Percentiles rank a stretch among this genome's conserved stretches.
phyloP scores from a whole-genome alignment of 2,329 filamentous ascomycete species.

The Hymenoscyphus linearis region DNA sequence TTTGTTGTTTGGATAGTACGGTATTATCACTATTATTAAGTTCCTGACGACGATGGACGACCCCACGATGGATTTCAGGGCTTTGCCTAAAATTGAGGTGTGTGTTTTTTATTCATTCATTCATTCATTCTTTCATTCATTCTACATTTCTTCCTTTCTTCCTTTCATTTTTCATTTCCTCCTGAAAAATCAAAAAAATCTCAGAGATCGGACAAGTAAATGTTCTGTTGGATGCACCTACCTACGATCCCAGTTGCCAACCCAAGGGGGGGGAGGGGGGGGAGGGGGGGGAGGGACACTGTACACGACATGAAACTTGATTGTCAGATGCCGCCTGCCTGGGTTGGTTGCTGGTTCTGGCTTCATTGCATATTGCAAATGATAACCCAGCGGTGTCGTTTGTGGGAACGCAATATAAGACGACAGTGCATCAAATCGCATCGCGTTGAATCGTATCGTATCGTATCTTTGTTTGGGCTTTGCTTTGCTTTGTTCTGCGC shows the following conservation, averaged over 20 bases:
- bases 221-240: neutral
- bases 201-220: neutral
- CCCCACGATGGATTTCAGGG: slow-evolving; percentile 34
- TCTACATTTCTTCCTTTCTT: slow-evolving; percentile 6
- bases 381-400: neutral
- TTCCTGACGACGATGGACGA: neutral
- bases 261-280: slow-evolving; percentile 4
- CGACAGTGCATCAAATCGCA: no score
- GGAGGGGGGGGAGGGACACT: no score
- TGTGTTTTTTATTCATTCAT: no score
- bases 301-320: slow-evolving; percentile 5
- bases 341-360: neutral
- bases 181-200: neutral
- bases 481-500: slow-evolving; percentile 1
- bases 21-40: slow-evolving; percentile 1
- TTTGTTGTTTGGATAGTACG: no score
- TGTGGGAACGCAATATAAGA: neutral
- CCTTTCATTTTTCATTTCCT: no score
- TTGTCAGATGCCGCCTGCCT: slow-evolving; percentile 1
- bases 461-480: no score
- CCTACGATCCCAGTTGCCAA: slow-evolving; percentile 7
- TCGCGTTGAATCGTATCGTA: no score
- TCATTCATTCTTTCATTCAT: no score
- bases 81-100: slow-evolving; percentile 54
- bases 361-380: no score